A percentile compares a stretch with the other conserved stretches of the same genome.
phyloP scores from a whole-genome alignment of 2,329 filamentous ascomycete species.

The Hawksworthiomyces lignivorus region DNA sequence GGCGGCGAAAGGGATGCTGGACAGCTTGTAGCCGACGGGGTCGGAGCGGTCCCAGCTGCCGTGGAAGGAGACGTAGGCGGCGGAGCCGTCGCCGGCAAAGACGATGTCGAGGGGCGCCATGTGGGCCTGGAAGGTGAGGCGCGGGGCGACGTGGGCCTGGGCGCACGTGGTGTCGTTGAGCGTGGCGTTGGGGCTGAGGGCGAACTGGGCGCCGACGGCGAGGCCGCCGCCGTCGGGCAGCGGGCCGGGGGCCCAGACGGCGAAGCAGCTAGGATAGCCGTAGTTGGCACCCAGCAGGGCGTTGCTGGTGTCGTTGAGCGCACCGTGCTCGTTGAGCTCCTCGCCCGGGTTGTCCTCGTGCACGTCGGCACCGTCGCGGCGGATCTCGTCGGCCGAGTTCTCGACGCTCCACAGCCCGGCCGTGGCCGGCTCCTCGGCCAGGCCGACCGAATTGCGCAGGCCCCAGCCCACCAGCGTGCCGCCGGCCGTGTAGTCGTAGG shows the following conservation, averaged over 20 bases:
- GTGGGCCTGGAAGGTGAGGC: slow-evolving; percentile 56
- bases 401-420: no score
- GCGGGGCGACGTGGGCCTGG: slow-evolving; percentile 37
- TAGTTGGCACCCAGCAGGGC: slow-evolving; percentile 45
- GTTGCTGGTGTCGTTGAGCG: slow-evolving; percentile 35
- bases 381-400: slow-evolving; percentile 33
- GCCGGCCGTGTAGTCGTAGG: slow-evolving; percentile 42
- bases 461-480: slow-evolving; percentile 52
- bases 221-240: slow-evolving; percentile 35
- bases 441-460: slow-evolving; percentile 60
- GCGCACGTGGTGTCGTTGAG: slow-evolving; percentile 39
- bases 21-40: slow-evolving; percentile 40
- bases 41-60: slow-evolving; percentile 52
- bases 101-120: slow-evolving; percentile 65
- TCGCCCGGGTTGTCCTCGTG: slow-evolving; percentile 63
- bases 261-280: slow-evolving; percentile 64
- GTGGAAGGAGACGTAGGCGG: slow-evolving; percentile 63
- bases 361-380: slow-evolving; percentile 46
- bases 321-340: slow-evolving; percentile 63
- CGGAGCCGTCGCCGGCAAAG: slow-evolving; percentile 50
- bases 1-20: slow-evolving; percentile 30
- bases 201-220: slow-evolving; percentile 43
- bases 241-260: slow-evolving; percentile 51
- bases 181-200: slow-evolving; percentile 23
- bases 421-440: slow-evolving; percentile 42